These are phyloP conservation scores for Stephania yunnanensis DNA, from an alignment of 164 flowering plant genomes.

Conservation along the genomic window DNA sequence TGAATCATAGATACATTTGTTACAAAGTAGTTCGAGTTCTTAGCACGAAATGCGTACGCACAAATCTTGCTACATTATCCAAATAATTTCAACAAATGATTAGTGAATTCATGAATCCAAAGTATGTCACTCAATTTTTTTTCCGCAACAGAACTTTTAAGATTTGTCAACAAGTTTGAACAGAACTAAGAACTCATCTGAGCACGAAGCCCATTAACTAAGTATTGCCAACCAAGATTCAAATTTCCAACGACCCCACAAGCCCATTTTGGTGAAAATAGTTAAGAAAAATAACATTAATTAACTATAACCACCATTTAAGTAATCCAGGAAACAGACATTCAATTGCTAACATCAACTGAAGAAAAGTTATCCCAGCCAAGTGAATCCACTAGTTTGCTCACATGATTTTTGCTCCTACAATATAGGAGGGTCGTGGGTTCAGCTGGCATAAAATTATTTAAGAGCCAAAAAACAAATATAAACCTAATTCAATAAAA, in stretches of 20 bases:
- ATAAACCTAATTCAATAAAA: background rate
- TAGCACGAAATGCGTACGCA: no score
- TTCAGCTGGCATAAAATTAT: constrained; percentile 5
- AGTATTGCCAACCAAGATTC: constrained; percentile 1
- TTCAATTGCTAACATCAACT: constrained; percentile 21
- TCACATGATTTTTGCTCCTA: constrained; percentile 34
- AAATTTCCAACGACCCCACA: background rate
- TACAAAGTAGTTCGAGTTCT: no score
- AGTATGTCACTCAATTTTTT: no score
- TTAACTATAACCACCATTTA: constrained; percentile 2
- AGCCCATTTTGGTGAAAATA: background rate
- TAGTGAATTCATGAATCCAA: no score
- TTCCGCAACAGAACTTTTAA: background rate
- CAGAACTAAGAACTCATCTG: constrained; percentile 3
- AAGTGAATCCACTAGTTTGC: constrained; percentile 24
- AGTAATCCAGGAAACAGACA: constrained; percentile 11
- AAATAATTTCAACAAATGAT: no score
- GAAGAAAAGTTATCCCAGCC: constrained; percentile 32
- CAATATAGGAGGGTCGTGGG: constrained; percentile 13
- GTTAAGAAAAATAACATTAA: background rate
- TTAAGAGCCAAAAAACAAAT: background rate
- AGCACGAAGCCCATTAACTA: background rate
- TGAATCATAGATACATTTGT: no score
- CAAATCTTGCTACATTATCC: no score
- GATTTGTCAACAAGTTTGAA: background rate